Evolutionary conservation across 352 stramenopile genomes (phyloP).

Genomic region (Pythium insidiosum): DNA sequence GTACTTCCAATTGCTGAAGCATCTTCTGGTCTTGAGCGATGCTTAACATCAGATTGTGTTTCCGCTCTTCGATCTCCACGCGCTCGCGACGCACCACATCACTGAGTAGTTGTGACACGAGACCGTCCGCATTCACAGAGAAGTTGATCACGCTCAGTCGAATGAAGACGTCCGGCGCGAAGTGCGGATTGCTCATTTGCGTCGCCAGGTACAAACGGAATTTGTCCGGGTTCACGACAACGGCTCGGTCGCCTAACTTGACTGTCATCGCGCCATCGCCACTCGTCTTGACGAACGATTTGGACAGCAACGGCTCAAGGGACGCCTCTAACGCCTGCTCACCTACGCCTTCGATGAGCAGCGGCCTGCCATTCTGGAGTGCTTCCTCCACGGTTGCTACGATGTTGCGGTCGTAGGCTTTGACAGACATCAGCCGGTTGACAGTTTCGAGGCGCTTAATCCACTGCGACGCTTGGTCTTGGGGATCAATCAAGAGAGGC

Average conservation of each 20-base stretch:
- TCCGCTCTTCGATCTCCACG: conserved; percentile 83
- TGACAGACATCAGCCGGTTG: conserved; percentile 62
- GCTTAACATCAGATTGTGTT: conserved; percentile 75
- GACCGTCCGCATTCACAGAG: conserved; percentile 84
- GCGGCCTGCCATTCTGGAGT: conserved; percentile 24
- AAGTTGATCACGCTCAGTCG: conserved; percentile 93
- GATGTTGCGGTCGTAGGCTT: conserved; percentile 40
- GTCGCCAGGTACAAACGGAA: conserved; percentile 91
- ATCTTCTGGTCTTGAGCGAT: conserved; percentile 87
- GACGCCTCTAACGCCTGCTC: conserved; percentile 38
- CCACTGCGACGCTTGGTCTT: conserved; percentile 90
- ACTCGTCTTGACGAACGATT: conserved; percentile 10
- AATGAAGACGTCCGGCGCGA: conserved; percentile 88
- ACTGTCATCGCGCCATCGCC: conserved; percentile 32
- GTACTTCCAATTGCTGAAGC: conserved; percentile 87
- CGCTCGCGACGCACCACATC: conserved; percentile 83
- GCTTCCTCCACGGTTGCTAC: conserved; percentile 30
- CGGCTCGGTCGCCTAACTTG: conserved; percentile 58
- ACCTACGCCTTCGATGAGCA: conserved; percentile 53
- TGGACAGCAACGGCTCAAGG: conserved; percentile 42
- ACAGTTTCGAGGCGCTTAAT: conserved; percentile 79
- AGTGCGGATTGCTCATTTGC: conserved; percentile 89
- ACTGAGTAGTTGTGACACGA: conserved; percentile 87
- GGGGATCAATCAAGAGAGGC: conserved; percentile 92
- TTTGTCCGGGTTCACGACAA: conserved; percentile 54